Conservation (phyloP, 164 flowering plant genomes). For the Berberis thunbergii region DNA sequence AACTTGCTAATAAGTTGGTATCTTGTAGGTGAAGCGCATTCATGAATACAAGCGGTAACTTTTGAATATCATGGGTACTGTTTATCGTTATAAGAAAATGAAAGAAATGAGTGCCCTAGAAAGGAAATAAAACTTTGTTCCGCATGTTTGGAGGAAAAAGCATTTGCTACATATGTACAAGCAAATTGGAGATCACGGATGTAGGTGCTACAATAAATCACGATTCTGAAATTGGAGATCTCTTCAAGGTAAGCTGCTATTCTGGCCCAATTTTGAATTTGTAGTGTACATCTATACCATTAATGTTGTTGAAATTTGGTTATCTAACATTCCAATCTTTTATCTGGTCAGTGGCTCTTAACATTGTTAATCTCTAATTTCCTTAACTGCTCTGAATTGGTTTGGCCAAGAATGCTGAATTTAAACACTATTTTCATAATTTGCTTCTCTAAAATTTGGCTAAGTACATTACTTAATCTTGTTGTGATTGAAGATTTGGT, state of each 20-base stretch:
- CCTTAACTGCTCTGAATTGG: no score
- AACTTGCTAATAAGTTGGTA: not conserved
- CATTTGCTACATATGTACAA: slow-evolving; percentile 90
- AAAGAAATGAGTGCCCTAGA: slow-evolving; percentile 81
- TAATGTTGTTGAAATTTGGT: no score
- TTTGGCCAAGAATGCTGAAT: no score
- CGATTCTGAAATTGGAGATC: slow-evolving; percentile 89
- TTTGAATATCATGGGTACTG: slow-evolving; percentile 84
- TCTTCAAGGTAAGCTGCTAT: slow-evolving; percentile 56
- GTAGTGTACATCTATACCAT: not conserved
- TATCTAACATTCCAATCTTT: no score
- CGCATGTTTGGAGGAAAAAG: slow-evolving; percentile 99
- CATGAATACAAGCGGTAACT: slow-evolving; percentile 94
- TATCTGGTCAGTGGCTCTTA: no score
- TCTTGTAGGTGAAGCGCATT: slow-evolving; percentile 82
- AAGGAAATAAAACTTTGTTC: slow-evolving; percentile 61
- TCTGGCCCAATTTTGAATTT: not conserved
- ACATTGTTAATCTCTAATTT: no score
- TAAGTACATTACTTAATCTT: no score
- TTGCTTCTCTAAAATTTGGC: no score
- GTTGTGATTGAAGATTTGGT: no score
- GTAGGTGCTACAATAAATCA: slow-evolving; percentile 80
- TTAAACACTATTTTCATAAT: no score
- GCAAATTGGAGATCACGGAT: slow-evolving; percentile 95
- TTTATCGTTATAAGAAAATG: slow-evolving; percentile 89